These are phyloP conservation scores for Boletus pseudo-olivaceus DNA, from an alignment of 768 basidiomycete species.

Conservation along the genomic window DNA sequence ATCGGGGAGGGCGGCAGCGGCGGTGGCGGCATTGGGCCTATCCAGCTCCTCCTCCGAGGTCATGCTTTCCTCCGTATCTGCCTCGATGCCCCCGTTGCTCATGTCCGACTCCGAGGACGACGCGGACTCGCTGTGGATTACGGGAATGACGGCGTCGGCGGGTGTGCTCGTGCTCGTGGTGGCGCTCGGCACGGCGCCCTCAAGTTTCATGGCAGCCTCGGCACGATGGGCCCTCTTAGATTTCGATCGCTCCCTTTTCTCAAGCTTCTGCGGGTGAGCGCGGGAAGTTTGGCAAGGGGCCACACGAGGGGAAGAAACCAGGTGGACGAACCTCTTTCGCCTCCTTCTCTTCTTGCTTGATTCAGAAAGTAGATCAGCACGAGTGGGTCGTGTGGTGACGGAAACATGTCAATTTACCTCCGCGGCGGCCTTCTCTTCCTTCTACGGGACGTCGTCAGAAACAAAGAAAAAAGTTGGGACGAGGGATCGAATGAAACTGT, in stretches of 20 bases:
- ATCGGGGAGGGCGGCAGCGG: not conserved
- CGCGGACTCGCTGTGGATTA: constrained; percentile 30
- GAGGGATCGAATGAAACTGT: constrained; percentile 1
- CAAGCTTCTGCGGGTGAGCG: constrained; percentile 40
- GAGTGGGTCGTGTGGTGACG: not conserved
- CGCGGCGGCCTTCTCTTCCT: constrained; percentile 53
- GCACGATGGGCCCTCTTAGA: constrained; percentile 44
- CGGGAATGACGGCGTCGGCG: constrained; percentile 18
- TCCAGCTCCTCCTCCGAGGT: constrained; percentile 68
- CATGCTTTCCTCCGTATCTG: constrained; percentile 72
- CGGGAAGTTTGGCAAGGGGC: not conserved
- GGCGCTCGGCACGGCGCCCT: constrained; percentile 7
- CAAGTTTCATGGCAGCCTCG: constrained; percentile 31
- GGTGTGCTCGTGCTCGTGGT: constrained; percentile 9
- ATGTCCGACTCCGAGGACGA: constrained; percentile 59
- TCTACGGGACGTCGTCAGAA: constrained; percentile 26
- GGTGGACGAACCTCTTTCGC: constrained; percentile 38
- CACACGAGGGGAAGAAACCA: not conserved
- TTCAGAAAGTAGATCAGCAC: constrained; percentile 21
- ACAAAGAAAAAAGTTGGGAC: not conserved
- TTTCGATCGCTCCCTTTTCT: constrained; percentile 56
- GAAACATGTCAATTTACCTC: constrained; percentile 40
- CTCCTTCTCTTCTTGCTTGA: constrained; percentile 44
- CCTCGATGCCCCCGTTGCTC: constrained; percentile 59
- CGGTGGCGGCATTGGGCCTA: constrained; percentile 29